Conservation (phyloP, 192 early-diverging fungal genomes). For the Backusella tuberculispora region DNA sequence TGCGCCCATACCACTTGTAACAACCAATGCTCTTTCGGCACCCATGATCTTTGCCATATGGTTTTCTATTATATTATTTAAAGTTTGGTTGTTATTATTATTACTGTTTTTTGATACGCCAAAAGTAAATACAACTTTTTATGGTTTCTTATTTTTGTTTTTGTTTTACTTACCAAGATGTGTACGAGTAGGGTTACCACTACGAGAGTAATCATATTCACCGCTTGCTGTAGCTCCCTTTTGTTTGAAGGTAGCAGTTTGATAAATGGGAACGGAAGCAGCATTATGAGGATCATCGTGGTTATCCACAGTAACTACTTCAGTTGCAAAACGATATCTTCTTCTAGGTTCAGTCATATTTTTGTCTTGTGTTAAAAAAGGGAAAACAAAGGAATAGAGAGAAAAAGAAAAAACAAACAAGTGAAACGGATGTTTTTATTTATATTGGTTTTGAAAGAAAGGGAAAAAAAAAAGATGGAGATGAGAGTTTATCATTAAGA, state of each 20-base stretch:
- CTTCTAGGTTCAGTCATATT: constrained; percentile 32
- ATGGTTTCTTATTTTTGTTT: neutral
- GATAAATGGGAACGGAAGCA: constrained; percentile 95
- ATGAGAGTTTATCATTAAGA: neutral
- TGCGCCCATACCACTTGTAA: constrained; percentile 92
- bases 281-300: constrained; percentile 88
- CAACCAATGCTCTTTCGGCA: constrained; percentile 83
- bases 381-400: neutral
- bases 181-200: constrained; percentile 98
- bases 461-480: neutral
- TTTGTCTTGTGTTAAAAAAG: neutral
- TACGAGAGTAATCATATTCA: constrained; percentile 94
- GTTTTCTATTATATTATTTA: constrained; percentile 58
- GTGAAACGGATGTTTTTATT: neutral
- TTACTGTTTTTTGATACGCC: constrained; percentile 53
- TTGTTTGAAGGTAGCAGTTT: constrained; percentile 97
- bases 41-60: constrained; percentile 96
- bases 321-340: constrained; percentile 74
- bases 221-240: constrained; percentile 76
- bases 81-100: neutral
- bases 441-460: neutral
- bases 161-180: constrained; percentile 64
- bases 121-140: neutral
- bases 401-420: neutral
- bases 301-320: constrained; percentile 76